Evolutionary conservation across 176 grass and related monocot genomes (phyloP).

Genomic region (Luzula sylvatica): DNA sequence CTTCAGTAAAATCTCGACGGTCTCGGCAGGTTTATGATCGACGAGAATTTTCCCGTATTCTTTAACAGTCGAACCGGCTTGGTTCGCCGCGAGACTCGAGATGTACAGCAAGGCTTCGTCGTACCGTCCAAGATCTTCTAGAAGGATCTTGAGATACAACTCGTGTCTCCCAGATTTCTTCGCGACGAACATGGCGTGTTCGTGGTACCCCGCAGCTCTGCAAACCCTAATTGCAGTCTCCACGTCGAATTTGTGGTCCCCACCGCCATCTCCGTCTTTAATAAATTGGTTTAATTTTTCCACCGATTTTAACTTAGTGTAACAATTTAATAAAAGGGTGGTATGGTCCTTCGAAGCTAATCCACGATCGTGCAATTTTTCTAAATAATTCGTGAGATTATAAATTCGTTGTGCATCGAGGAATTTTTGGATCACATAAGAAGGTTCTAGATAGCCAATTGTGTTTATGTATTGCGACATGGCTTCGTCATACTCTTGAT

Average conservation of each 20-base stretch:
- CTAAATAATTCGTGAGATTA: constrained; percentile 93
- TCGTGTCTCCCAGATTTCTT: constrained; percentile 93
- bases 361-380: constrained; percentile 86
- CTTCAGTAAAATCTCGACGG: constrained; percentile 68
- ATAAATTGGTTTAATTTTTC: constrained; percentile 63
- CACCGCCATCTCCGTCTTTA: constrained; percentile 71
- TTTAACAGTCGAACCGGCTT: constrained; percentile 89
- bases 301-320: constrained; percentile 92
- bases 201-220: constrained; percentile 89
- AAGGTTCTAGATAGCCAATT: constrained; percentile 93
- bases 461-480: constrained; percentile 95
- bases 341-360: constrained; percentile 86
- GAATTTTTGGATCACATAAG: constrained; percentile 98
- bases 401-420: constrained; percentile 92
- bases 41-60: constrained; percentile 97
- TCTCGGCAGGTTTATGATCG: constrained; percentile 78
- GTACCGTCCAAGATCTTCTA: constrained; percentile 94
- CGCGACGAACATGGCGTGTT: constrained; percentile 95
- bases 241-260: constrained; percentile 96
- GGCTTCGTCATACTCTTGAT: constrained; percentile 93
- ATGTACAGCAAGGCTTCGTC: constrained; percentile 88
- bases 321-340: constrained; percentile 75
- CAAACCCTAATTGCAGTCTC: constrained; percentile 98
- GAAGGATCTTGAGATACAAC: constrained; percentile 94
- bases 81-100: constrained; percentile 74